Evolutionary conservation across 2,329 filamentous ascomycete species (phyloP).

Genomic region (Lasiodiplodia sp.): DNA sequence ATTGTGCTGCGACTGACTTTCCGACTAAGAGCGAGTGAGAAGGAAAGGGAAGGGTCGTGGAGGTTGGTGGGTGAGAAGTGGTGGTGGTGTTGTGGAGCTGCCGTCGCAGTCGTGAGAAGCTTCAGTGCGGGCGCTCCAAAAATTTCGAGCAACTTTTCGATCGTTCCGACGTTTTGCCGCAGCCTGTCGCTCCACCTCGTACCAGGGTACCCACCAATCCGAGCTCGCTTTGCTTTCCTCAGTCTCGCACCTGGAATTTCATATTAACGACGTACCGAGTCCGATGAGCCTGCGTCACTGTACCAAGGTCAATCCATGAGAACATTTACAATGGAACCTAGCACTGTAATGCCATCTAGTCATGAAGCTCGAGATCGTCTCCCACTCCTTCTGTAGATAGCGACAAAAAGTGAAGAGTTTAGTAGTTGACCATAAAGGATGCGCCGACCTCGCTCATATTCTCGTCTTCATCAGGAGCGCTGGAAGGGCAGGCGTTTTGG

Average conservation of each 20-base stretch:
- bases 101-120: conserved; percentile 24
- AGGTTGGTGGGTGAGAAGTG: background rate
- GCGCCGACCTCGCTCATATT: too few species aligned
- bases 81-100: conserved; percentile 17
- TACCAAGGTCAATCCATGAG: background rate
- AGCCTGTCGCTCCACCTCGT: background rate
- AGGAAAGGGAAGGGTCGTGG: background rate
- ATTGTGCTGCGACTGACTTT: conserved; percentile 35
- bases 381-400: too few species aligned
- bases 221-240: background rate
- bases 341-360: too few species aligned
- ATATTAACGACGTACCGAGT: too few species aligned
- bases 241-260: too few species aligned
- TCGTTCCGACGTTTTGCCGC: background rate
- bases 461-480: too few species aligned
- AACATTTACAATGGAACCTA: background rate
- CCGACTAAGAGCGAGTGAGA: background rate
- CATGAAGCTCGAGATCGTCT: too few species aligned
- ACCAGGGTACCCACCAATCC: too few species aligned
- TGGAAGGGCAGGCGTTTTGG: too few species aligned
- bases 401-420: too few species aligned
- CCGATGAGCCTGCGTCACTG: background rate
- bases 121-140: conserved; percentile 26
- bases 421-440: too few species aligned
- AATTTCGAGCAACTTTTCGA: conserved; percentile 29